Evolutionary conservation across 345 rosid species (phyloP), one percentile per base, ranked within the genome.

Genomic region (Cardiospermum halicacabum): DNA sequence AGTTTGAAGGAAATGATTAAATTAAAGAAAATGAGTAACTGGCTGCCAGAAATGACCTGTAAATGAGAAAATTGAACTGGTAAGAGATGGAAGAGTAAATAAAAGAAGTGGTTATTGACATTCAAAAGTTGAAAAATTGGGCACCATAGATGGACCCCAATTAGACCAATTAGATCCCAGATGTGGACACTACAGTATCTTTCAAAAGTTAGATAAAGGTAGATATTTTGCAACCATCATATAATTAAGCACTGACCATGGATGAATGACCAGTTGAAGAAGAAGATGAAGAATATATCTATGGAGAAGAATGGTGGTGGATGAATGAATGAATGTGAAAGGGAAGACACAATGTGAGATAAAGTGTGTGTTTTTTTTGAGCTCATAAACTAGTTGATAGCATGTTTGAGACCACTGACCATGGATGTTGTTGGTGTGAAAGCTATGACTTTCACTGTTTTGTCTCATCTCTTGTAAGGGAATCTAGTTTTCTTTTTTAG

Each of bases 111-210:
- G 72, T 34, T 19, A n/a, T 18, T 59, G 42, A 67, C 48, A 43
- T 42, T 58, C 19, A 66, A 65, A 54, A 34, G 6, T 32, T 60
- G 13, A 58, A 66, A 71, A 54, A 65, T 62, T 58, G 60, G 66
- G 58, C 58, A 40, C 25, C 9, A 68, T 68, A 83, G n/a, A n/a
- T n/a, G 77, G 82, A 65, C 86, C 82, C 76, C 73, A 65, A 65
- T 60, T 37, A 27, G 67, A 69, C 64, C 53, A 64, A 45, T 53
- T 40, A 50, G 18, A 47, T 43, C 27, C 55, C 21, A 32, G 43
- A 45, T 40, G 7, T 5, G 5, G 62, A 39, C 67, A 42, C 27
- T 34, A 67, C 66, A 60, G 49, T 68, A 72, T 67, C 69, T 69
- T 72, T 75, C 83, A 54, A 37, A 49, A 49, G 45, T 42, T 19